phyloP scores from a whole-genome alignment of 169 alveolate genomes.

The Eimeria necatrix region DNA sequence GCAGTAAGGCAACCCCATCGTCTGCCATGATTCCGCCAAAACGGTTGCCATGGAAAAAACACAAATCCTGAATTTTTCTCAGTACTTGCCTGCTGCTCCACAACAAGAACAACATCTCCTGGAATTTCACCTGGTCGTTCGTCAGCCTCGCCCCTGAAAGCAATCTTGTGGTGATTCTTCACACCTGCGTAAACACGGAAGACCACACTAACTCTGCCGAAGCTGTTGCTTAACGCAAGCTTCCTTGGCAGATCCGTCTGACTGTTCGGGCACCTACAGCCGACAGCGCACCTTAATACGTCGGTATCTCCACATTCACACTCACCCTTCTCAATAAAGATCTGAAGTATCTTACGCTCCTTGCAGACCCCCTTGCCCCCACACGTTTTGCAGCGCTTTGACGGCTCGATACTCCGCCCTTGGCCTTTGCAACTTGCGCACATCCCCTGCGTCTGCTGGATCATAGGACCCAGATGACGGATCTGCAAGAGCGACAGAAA shows the following conservation, averaged over 20 bases:
- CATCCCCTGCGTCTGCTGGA: constrained; percentile 90
- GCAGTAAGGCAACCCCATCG: background rate
- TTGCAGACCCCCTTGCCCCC: constrained; percentile 93
- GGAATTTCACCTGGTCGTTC: constrained; percentile 96
- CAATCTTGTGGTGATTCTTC: constrained; percentile 96
- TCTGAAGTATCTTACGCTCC: constrained; percentile 95
- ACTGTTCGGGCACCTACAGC: too few species aligned
- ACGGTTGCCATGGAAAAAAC: background rate
- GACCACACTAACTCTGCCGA: background rate
- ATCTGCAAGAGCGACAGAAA: constrained; percentile 32
- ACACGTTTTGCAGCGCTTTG: constrained; percentile 93
- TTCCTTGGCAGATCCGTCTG: too few species aligned
- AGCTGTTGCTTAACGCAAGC: too few species aligned
- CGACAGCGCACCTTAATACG: background rate
- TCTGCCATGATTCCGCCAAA: background rate
- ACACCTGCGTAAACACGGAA: constrained; percentile 17
- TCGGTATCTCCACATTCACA: background rate
- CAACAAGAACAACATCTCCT: constrained; percentile 96
- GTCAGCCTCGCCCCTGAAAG: constrained; percentile 97
- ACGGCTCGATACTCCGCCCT: constrained; percentile 91
- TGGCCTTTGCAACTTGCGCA: constrained; percentile 94
- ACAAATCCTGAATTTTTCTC: background rate
- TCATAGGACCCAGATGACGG: constrained; percentile 85
- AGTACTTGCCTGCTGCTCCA: constrained; percentile 87
- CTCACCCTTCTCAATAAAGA: constrained; percentile 96